phyloP scores from a whole-genome alignment of 306 rosid genomes.

The Rosa lucieae region DNA sequence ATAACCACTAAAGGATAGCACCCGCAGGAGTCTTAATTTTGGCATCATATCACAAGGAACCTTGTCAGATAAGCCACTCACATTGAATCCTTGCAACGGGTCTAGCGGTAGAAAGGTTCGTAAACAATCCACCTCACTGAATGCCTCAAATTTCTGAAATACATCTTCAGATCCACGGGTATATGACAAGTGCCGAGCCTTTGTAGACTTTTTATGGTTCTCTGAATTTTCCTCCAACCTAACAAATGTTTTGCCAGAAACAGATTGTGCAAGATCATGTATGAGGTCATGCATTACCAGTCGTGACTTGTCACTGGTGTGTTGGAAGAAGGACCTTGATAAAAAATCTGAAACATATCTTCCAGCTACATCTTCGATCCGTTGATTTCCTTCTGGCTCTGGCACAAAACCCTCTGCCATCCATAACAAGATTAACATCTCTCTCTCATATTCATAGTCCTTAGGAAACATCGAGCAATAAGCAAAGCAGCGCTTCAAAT shows the following conservation, averaged over 20 bases:
- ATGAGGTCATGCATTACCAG: constrained; percentile 47
- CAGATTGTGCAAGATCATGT: constrained; percentile 40
- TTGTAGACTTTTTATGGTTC: neutral
- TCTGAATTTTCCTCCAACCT: constrained; percentile 23
- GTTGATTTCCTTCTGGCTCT: constrained; percentile 19
- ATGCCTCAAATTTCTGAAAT: constrained; percentile 15
- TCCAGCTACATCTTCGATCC: constrained; percentile 37
- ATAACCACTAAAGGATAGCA: constrained; percentile 16
- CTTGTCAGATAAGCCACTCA: neutral
- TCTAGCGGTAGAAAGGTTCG: constrained; percentile 8
- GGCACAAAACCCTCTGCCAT: constrained; percentile 36
- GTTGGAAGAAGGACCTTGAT: constrained; percentile 46
- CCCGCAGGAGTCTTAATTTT: constrained; percentile 8
- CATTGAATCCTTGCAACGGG: neutral
- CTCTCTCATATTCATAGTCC: constrained; percentile 18
- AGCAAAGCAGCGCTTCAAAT: constrained; percentile 40
- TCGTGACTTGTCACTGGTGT: neutral
- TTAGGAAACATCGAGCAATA: constrained; percentile 40
- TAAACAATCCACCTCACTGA: constrained; percentile 3
- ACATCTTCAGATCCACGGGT: neutral
- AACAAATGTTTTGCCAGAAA: constrained; percentile 27
- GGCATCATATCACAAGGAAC: constrained; percentile 7
- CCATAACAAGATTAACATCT: constrained; percentile 29
- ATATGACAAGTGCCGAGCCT: constrained; percentile 12
- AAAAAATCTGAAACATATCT: constrained; percentile 36